Base-by-base conservation (phyloP, 345 rosid species). In the Chamaenerion angustifolium region DNA sequence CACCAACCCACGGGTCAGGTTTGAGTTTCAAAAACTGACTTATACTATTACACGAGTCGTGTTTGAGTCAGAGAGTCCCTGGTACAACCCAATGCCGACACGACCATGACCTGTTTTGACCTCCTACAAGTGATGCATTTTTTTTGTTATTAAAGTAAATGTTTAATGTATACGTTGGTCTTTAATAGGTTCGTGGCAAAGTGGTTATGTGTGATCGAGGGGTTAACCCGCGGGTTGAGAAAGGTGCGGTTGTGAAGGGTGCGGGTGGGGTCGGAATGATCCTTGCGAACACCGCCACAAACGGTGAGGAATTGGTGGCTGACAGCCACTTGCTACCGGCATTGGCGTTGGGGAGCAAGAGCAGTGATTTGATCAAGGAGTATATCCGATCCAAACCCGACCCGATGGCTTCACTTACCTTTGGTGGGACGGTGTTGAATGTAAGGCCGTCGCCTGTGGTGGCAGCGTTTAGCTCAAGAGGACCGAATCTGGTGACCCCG, bases 231-330 rank as follows among this genome's bases (percentile, higher is more conserved):
- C 80, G 97, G 12, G 93, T 76, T 0, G 90, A 81, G 64, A 89
- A 89, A 65, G 97, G 97, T 21, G 72, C 54, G 7, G 88, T 81
- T 0, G 97, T 89, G 12, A 67, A 71, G 14, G 81, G 81, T 10
- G 94, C 94, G 0, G 95, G 94, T 5, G 97, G 97, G 12, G 51
- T 70, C 11, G 97, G 90, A 45, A 89, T 89, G 97, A 79, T 89
- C 53, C 59, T 89, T 13, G 93, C 85, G 5, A 89, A 89, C 51
- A 74, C 87, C 0, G 79, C 70, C 0, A 58, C 64, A 0, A 76
- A 71, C 15, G 95, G 97, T 0, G 94, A 81, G 63, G 93, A 82
- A 46, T 56, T 80, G 62, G 90, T 83, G 52, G 97, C 94, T 0
- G 97, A 89, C 66, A 75, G 82, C 56, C 95, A 89, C 64, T 49